phyloP scores from a whole-genome alignment of 2,329 filamentous ascomycete genomes.

The Pseudogymnoascus sp. region DNA sequence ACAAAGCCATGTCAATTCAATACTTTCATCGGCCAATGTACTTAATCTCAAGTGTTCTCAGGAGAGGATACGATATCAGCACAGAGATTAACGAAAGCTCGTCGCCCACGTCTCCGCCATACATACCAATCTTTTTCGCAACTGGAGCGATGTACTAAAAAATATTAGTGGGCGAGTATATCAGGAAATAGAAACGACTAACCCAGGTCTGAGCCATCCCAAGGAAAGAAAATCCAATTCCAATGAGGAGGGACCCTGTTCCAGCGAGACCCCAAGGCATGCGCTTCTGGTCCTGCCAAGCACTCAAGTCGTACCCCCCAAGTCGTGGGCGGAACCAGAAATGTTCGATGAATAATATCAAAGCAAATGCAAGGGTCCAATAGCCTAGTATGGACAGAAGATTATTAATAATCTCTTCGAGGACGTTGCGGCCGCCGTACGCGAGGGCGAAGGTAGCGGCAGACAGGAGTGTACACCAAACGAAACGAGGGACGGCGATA shows the following conservation, averaged over 20 bases:
- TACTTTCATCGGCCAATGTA: neutral
- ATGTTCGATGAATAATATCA: conserved; percentile 17
- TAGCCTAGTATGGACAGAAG: conserved; percentile 19
- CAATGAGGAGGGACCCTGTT: conserved; percentile 12
- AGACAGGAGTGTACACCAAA: conserved; percentile 17
- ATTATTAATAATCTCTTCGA: conserved; percentile 18
- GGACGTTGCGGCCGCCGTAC: conserved; percentile 16
- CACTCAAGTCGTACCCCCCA: conserved; percentile 17
- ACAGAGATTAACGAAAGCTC: neutral
- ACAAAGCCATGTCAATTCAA: neutral
- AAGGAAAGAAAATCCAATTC: conserved; percentile 14
- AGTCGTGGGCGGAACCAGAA: conserved; percentile 17
- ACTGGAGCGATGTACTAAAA: neutral
- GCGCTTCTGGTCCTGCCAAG: conserved; percentile 17
- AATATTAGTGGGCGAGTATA: neutral
- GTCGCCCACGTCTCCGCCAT: neutral
- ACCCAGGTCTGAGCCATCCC: conserved; percentile 22
- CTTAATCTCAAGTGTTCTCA: neutral
- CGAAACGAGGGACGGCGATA: conserved; percentile 18
- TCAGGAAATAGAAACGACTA: neutral
- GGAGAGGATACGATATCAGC: neutral
- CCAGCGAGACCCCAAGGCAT: conserved; percentile 18
- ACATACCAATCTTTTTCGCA: neutral
- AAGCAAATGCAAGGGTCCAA: conserved; percentile 18
- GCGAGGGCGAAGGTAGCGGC: conserved; percentile 14